Conservation (phyloP, 2,329 filamentous ascomycete species). For the Alternaria solani region DNA sequence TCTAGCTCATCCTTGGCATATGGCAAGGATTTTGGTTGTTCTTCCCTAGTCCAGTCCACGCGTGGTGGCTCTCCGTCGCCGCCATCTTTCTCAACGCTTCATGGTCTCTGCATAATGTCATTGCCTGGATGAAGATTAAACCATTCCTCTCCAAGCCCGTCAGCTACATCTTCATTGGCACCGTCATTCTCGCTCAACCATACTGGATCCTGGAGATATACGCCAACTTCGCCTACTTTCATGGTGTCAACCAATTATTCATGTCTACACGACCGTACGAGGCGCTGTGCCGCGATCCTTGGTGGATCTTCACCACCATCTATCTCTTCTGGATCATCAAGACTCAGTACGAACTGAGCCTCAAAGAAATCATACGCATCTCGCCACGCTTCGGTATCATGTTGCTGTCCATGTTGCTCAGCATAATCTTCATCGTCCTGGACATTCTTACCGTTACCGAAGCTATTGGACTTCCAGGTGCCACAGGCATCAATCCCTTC, state of each 20-base stretch:
- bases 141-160: constrained; percentile 64
- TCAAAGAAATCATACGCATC: constrained; percentile 65
- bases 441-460: constrained; percentile 68
- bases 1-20: constrained; percentile 63
- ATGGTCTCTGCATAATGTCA: constrained; percentile 71
- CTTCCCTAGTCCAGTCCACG: constrained; percentile 63
- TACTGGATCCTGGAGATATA: constrained; percentile 73
- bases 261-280: constrained; percentile 65
- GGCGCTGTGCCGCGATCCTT: constrained; percentile 69
- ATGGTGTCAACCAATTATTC: constrained; percentile 63
- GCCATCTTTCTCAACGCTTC: constrained; percentile 69
- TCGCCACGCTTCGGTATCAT: constrained; percentile 72
- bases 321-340: constrained; percentile 71
- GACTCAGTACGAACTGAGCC: constrained; percentile 66
- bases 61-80: constrained; percentile 69
- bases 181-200: constrained; percentile 65
- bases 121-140: constrained; percentile 72
- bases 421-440: constrained; percentile 67
- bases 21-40: constrained; percentile 69
- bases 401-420: constrained; percentile 67
- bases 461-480: constrained; percentile 51
- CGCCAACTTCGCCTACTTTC: constrained; percentile 71
- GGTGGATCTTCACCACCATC: constrained; percentile 71
- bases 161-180: constrained; percentile 66
- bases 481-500: constrained; percentile 70